Evolutionary conservation across 257 asterid genomes (phyloP).

Genomic region (Salvia rosmarinus): DNA sequence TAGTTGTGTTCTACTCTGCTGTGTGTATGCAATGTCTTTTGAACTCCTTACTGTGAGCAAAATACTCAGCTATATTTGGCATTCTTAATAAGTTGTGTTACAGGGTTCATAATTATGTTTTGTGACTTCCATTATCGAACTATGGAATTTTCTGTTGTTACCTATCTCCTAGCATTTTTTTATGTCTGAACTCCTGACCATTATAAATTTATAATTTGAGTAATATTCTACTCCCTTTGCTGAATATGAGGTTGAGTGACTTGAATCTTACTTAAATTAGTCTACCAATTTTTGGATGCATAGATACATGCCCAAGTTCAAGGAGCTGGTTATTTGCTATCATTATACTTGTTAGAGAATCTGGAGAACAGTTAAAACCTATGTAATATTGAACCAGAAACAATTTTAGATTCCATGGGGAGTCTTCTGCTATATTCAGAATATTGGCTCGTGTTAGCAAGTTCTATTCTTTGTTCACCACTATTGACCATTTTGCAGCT

Average conservation of each 20-base stretch:
- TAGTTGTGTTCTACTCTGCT: constrained; percentile 6
- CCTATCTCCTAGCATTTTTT: neutral
- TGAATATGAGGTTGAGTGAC: neutral
- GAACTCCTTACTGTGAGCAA: neutral
- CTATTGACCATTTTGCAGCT: neutral
- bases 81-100: neutral
- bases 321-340: neutral
- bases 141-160: neutral
- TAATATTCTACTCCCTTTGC: neutral
- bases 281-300: neutral
- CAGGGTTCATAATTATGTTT: neutral
- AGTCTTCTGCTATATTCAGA: neutral
- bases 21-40: neutral
- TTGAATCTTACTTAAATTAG: neutral
- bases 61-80: neutral
- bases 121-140: neutral
- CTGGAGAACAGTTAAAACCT: neutral
- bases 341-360: neutral
- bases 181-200: neutral
- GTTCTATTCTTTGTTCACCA: neutral
- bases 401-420: neutral
- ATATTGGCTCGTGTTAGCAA: neutral
- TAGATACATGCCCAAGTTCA: neutral
- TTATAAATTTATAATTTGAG: neutral
- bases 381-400: neutral